These are phyloP conservation scores for Adansonia rubrostipa DNA, from an alignment of 441 rosid genomes.

Conservation along the genomic window DNA sequence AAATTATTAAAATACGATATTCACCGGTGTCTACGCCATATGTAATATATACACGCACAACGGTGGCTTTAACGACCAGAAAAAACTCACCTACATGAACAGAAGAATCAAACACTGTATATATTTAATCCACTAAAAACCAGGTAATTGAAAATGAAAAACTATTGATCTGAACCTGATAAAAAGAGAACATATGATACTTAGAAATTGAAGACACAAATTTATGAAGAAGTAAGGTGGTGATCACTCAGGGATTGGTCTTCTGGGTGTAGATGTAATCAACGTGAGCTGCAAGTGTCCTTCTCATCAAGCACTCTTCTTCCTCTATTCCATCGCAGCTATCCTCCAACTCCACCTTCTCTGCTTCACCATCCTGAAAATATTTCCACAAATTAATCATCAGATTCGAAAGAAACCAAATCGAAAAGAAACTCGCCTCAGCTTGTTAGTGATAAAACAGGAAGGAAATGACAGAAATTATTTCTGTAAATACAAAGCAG, in stretches of 20 bases:
- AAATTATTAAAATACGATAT: too few species aligned
- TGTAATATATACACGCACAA: too few species aligned
- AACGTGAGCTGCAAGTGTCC: slow-evolving; percentile 47
- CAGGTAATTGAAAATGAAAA: background rate
- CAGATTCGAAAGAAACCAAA: background rate
- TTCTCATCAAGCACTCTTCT: slow-evolving; percentile 48
- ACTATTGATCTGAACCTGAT: background rate
- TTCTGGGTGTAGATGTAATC: slow-evolving; percentile 56
- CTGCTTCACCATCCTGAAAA: slow-evolving; percentile 14
- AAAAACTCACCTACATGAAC: background rate
- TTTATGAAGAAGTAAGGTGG: background rate
- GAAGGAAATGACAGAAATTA: too few species aligned
- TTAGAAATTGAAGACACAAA: background rate
- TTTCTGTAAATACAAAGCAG: background rate
- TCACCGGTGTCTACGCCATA: too few species aligned
- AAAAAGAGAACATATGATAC: background rate
- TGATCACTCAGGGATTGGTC: slow-evolving; percentile 31
- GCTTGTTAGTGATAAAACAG: background rate
- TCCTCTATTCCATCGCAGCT: slow-evolving; percentile 46
- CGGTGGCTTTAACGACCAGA: too few species aligned
- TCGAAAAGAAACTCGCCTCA: too few species aligned
- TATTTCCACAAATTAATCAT: background rate
- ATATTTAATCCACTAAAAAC: background rate
- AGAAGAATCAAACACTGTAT: background rate
- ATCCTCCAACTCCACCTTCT: slow-evolving; percentile 33